These are phyloP conservation scores for grape (Vitis vinifera) DNA, from an alignment of 164 flowering plant species.

Conservation along the genomic window ASM3070453v1 NC_081818.1:438001-438500, in stretches of 20 bases:
- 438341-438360: conserved; percentile 37
- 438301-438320: background rate
- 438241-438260: conserved; percentile 52
- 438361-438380: conserved; percentile 63
- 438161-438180: conserved; percentile 20
- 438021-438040: conserved; percentile 6
- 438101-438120: conserved; percentile 32
- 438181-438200: conserved; percentile 29
- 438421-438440: conserved; percentile 64
- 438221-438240: background rate
- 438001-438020: conserved; percentile 31
- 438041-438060: conserved; percentile 31
- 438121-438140: conserved; percentile 35
- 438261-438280: conserved; percentile 37
- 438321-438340: conserved; percentile 32
- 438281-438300: background rate
- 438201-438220: conserved; percentile 27
- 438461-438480: conserved; percentile 64
- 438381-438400: conserved; percentile 51
- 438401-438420: conserved; percentile 30
- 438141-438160: conserved; percentile 19
- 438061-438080: conserved; percentile 25
- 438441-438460: conserved; percentile 54
- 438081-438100: conserved; percentile 45
- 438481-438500: conserved; percentile 12